phyloP scores from a whole-genome alignment of 2,329 filamentous ascomycete species.

The Fusarium albidum region DNA sequence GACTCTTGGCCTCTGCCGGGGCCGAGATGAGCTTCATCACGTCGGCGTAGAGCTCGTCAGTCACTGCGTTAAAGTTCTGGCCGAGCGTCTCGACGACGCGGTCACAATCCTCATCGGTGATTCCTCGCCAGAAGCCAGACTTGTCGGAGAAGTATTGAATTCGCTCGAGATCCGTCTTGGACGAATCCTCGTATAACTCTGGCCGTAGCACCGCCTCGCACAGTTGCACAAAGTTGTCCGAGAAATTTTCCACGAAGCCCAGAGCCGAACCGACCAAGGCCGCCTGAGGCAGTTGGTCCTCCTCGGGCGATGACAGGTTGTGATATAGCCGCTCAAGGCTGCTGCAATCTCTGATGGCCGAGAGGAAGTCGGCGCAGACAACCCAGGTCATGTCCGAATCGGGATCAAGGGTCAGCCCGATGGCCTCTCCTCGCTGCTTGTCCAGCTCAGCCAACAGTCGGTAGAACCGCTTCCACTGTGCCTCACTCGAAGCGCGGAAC shows the following conservation, averaged over 20 bases:
- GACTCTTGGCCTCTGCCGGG: constrained; percentile 54
- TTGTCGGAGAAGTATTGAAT: constrained; percentile 82
- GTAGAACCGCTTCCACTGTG: constrained; percentile 91
- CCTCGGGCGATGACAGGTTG: constrained; percentile 66
- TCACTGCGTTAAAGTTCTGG: constrained; percentile 67
- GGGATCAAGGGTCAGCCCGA: constrained; percentile 79
- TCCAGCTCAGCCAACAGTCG: constrained; percentile 86
- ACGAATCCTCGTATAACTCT: constrained; percentile 78
- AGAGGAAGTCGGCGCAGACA: constrained; percentile 81
- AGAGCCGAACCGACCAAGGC: constrained; percentile 74
- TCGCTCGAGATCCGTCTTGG: constrained; percentile 74
- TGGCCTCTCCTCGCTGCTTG: constrained; percentile 81
- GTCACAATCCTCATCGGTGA: constrained; percentile 82
- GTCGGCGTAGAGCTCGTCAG: constrained; percentile 61
- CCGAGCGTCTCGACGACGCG: constrained; percentile 75
- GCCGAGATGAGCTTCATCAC: constrained; percentile 56
- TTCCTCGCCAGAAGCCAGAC: constrained; percentile 78
- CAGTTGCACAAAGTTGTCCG: constrained; percentile 72
- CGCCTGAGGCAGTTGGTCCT: constrained; percentile 62
- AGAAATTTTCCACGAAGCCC: constrained; percentile 74
- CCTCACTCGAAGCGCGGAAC: constrained; percentile 77
- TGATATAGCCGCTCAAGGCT: constrained; percentile 77
- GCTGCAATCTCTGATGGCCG: constrained; percentile 82
- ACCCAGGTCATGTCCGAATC: constrained; percentile 81
- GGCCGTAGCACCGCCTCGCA: constrained; percentile 73